Base-by-base conservation (phyloP, 306 rosid species). In the Malus orientalis region DNA sequence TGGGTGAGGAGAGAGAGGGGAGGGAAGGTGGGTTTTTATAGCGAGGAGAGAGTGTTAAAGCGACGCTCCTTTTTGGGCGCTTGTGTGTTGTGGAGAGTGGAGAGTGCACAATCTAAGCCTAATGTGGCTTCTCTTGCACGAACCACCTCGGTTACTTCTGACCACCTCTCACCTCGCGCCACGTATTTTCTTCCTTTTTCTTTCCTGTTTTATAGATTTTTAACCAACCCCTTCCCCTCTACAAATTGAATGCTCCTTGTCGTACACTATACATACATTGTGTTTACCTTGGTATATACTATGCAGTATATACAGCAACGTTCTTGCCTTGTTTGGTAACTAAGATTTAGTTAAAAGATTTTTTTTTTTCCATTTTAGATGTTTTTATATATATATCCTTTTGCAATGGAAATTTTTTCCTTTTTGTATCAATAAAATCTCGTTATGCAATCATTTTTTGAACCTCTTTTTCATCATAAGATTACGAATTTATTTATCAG, bases 11-110 rank as follows among this genome's bases (percentile, higher is more conserved):
- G 23, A 13, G 71, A 27, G 62, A 51, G 59, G 20, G n/a, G 42
- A 59, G 53, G 10, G 75, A 64, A 74, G 79, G 68, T 22, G 72
- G 27, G 25, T 6, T 51, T 51, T 3, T 88, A 55, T 88, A 90
- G 87, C 84, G 83, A 5, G 22, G 18, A 8, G 30, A 15, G 77
- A 3, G 83, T 75, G 74, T 29, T 59, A 86, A 85, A 80, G 88
- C 86, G 66, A 90, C 89, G 96, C 91, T 78, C 87, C 87, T 84
- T 86, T 83, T 74, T 70, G 70, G 72, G 89, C 87, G 90, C 76
- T 83, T 87, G 85, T 8, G 70, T 40, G 73, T 67, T 76, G 49
- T 60, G 81, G 36, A 30, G 42, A 15, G 27, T 14, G 63, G 23
- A 30, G 44, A 30, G 32, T n/a, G 63, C 78, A 74, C 82, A 73